Evolutionary conservation across 208 protist genomes (phyloP).

Genomic region (Porcisia deanei): DNA sequence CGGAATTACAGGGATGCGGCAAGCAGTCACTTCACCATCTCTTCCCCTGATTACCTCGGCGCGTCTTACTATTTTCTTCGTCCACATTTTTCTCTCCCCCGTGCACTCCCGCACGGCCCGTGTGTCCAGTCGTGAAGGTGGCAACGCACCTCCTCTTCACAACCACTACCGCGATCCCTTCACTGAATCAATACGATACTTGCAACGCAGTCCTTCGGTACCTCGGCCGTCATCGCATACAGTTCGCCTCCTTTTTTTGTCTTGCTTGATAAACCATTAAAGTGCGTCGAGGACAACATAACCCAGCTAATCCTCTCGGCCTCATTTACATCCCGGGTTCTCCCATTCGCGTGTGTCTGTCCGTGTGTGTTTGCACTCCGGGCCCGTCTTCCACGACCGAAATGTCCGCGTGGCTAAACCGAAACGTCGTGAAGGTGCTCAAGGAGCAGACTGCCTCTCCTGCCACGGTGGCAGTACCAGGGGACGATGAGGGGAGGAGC

Average conservation of each 20-base stretch:
- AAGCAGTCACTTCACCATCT: not conserved
- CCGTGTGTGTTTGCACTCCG: not conserved
- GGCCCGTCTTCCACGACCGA: not conserved
- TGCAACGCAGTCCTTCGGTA: not conserved
- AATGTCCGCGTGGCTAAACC: slow-evolving; percentile 71
- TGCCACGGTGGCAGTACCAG: slow-evolving; percentile 1
- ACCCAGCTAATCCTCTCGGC: too few relatives aligned
- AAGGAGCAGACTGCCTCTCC: slow-evolving; percentile 51
- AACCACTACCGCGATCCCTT: not conserved
- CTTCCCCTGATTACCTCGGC: not conserved
- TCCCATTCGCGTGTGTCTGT: not conserved
- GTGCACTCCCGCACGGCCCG: not conserved
- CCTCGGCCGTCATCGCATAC: not conserved
- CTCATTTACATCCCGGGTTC: not conserved
- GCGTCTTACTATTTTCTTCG: not conserved
- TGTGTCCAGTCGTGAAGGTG: not conserved
- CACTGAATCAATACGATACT: not conserved
- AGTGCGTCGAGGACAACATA: too few relatives aligned
- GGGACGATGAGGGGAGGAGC: not conserved
- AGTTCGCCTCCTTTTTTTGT: too few relatives aligned
- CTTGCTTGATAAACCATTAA: too few relatives aligned
- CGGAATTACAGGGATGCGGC: not conserved
- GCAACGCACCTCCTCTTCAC: not conserved
- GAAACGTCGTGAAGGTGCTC: slow-evolving; percentile 59
- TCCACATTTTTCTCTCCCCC: not conserved